Evolutionary conservation across 75 land plant genomes (phyloP), one percentile per base, ranked within the genome.

Genomic region (Selaginella moellendorffii): DNA sequence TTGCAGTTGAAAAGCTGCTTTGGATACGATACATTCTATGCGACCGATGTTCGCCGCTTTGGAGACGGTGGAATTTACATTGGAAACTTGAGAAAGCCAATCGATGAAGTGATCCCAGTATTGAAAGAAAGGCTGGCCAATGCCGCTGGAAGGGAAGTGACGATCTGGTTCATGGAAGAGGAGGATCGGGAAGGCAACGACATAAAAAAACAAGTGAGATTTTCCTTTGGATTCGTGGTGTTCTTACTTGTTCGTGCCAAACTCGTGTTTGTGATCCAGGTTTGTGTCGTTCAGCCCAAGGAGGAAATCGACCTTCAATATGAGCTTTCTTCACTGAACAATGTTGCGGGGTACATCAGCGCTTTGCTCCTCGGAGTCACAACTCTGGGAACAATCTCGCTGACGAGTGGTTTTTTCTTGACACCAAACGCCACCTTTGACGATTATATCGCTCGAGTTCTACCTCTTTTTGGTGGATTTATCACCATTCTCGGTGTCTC

Each of bases 11-110:
- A 68, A 74, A 71, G 76, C 53, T 88, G 89, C 72, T 92, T 88
- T 60, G 96, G 90, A 28, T 88, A 71, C 62, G 95, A 92, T 60
- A 81, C 97, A 24, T 92, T 92, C 67, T 92, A 82, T 64, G 95
- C 95, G 2, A 84, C 77, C 19, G 97, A 88, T 78, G 95, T 83
- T 2, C 72, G 97, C 28, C 78, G 97, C 56, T 88, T 92, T 79
- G 97, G 97, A 28, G 97, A 92, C 73, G 97, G 97, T 1, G 97
- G 89, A 0, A 88, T 92, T 42, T 90, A 85, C 36, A 78, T 92
- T 71, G 97, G 97, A n/a, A 92, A 85, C 68, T 71, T 92, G 76
- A 75, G 97, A 68, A 85, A 30, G 67, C 96, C 97, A 17, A 77
- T 88, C 63, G 89, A 81, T 29, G 97, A 88, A 71, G 97, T 80